Percentiles rank a stretch among this genome's conserved stretches.
phyloP scores from a whole-genome alignment of 805 yeast species.

The Zygosaccharomyces lentus region DNA sequence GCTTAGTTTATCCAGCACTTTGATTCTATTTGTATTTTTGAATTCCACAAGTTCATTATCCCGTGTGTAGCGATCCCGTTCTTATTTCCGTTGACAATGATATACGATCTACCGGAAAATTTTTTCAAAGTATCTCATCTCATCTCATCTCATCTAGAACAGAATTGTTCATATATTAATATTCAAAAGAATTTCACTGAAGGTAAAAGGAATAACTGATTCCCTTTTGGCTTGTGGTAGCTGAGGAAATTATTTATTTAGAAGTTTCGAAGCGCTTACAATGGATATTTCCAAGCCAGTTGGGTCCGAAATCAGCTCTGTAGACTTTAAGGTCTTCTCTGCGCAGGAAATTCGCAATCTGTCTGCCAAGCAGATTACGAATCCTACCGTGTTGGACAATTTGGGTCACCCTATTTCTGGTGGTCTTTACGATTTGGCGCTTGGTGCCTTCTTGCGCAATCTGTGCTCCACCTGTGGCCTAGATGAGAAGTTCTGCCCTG shows the following conservation, averaged over 20 bases:
- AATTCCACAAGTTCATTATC: not conserved
- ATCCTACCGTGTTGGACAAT: conserved; percentile 93
- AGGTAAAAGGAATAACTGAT: not conserved
- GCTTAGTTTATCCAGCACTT: not conserved
- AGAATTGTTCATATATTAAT: not conserved
- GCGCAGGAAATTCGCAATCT: conserved; percentile 77
- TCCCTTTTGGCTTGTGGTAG: conserved; percentile 4
- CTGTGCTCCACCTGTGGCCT: conserved; percentile 94
- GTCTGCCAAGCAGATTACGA: conserved; percentile 92
- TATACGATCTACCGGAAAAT: not conserved
- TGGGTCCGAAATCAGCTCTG: conserved; percentile 88
- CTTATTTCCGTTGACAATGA: not conserved
- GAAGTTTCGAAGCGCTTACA: conserved; percentile 1
- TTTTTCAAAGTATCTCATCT: conserved; percentile 9
- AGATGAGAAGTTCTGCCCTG: conserved; percentile 92
- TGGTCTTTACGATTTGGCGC: conserved; percentile 90
- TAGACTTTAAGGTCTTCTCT: conserved; percentile 83
- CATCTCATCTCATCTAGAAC: conserved; percentile 14
- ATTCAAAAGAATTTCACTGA: not conserved
- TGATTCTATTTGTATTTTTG: not conserved
- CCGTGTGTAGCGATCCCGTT: conserved; percentile 5
- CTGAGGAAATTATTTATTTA: not conserved
- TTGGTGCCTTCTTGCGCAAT: conserved; percentile 89
- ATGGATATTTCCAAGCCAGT: conserved; percentile 98
- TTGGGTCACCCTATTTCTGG: conserved; percentile 93